Percentiles rank a stretch among this genome's conserved stretches.
Evolutionary conservation across 169 alveolate species (phyloP).

Genomic region (Eimeria falciformis): DNA sequence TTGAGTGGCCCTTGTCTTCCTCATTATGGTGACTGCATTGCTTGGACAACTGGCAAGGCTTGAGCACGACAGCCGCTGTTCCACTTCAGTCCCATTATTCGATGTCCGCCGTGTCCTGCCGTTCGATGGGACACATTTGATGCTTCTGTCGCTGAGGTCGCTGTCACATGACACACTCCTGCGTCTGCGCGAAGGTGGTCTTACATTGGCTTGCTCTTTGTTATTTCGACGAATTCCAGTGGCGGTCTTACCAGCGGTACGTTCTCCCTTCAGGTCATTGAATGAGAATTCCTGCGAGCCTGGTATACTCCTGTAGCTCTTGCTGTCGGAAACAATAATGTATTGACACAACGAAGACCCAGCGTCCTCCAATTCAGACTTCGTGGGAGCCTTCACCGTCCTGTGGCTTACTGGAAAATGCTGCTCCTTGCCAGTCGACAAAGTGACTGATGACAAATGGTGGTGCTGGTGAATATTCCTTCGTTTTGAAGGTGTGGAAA

Average conservation of each 20-base stretch:
- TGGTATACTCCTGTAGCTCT: neutral
- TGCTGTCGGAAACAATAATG: slow-evolving; percentile 29
- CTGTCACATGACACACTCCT: neutral
- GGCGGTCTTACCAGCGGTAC: neutral
- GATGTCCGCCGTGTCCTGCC: no score
- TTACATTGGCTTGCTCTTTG: neutral
- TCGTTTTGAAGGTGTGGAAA: no score
- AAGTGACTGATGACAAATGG: no score
- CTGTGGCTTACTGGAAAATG: no score
- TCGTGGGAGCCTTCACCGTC: neutral
- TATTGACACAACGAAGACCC: neutral
- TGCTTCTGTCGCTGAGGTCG: neutral
- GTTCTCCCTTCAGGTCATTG: neutral
- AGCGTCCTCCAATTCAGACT: neutral
- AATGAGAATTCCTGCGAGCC: neutral
- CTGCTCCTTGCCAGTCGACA: no score
- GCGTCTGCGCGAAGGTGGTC: neutral
- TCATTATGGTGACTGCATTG: no score
- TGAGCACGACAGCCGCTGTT: no score
- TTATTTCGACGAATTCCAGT: neutral
- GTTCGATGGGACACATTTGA: no score
- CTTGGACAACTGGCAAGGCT: no score
- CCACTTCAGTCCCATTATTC: no score
- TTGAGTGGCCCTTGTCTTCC: no score
- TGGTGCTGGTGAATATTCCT: no score